Base-by-base conservation (phyloP, 805 yeast species). In the Wickerhamiella cacticola region DNA sequence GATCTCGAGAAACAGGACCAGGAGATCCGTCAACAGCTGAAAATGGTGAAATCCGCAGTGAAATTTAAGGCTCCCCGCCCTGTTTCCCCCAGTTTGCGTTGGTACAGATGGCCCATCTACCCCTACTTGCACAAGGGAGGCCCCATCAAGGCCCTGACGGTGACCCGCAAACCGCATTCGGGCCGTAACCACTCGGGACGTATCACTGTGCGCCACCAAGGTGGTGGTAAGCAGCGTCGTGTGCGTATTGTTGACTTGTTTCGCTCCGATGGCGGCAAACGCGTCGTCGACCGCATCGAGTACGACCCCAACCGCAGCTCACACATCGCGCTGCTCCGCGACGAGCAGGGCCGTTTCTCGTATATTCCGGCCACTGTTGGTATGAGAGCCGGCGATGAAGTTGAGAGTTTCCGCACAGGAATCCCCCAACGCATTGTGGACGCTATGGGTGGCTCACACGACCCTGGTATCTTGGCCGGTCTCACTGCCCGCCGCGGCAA, bases 221-320 rank as follows among this genome's bases (percentile, higher is more conserved):
- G 97, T 63, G 98, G 98, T 59, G 97, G 97, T 29, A 92, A 83
- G 63, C 84, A 83, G 64, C 80, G 89, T 60, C 78, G 98, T 65
- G 73, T 84, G 34, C 76, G 98, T 58, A 63, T 84, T 28, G 73
- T 92, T 19, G 98, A 92, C 65, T 80, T 79, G 59, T 68, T 71
- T 56, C 75, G 98, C 60, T 58, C 63, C 34, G 73, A 63, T 2
- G 66, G 79, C 1, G 97, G 96, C 23, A 74, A 72, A 39, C 92
- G 85, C 57, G 73, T 75, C 26, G 96, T 92, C 19, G 68, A 79
- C 53, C 74, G 98, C 63, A 84, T 92, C 51, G 98, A 92, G 65
- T 86, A 86, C 61, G 98, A 92, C 66, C 98, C 98, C 43, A 83
- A 83, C 59, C 77, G 98, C 70, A 76, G 94, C 3, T 81, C 92